Conservation (phyloP, 2,329 filamentous ascomycete genomes). For the Endothia cerciana region DNA sequence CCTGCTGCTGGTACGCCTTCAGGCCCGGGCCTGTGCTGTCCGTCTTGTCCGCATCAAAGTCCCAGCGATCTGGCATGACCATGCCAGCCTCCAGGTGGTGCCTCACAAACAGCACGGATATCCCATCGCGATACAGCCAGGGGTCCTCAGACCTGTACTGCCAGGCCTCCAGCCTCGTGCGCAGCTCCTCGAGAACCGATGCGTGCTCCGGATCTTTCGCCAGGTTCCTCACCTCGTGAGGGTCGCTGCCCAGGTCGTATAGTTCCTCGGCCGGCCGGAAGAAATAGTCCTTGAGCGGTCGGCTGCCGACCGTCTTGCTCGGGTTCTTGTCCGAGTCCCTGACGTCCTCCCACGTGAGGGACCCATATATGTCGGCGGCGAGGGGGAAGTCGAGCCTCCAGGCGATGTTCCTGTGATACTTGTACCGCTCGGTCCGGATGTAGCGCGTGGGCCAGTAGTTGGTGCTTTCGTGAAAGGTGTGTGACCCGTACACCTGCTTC, state of each 20-base stretch:
- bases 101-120: constrained; percentile 30
- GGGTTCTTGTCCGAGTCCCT: constrained; percentile 38
- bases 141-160: constrained; percentile 36
- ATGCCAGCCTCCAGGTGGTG: constrained; percentile 34
- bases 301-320: constrained; percentile 43
- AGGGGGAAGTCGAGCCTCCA: constrained; percentile 56
- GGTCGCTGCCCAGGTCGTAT: constrained; percentile 50
- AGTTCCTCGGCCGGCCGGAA: constrained; percentile 50
- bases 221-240: constrained; percentile 50
- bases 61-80: constrained; percentile 36
- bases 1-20: background rate
- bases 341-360: constrained; percentile 49
- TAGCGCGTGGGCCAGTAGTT: constrained; percentile 56
- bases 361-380: constrained; percentile 49
- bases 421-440: constrained; percentile 47
- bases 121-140: constrained; percentile 38
- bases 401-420: constrained; percentile 55
- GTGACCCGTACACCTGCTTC: constrained; percentile 52
- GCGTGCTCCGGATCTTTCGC: constrained; percentile 39
- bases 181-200: constrained; percentile 39
- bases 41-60: constrained; percentile 33
- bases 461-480: constrained; percentile 55
- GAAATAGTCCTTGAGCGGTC: constrained; percentile 47
- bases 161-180: constrained; percentile 36
- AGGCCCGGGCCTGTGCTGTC: background rate